Evolutionary conservation across 169 alveolate species (phyloP).

Genomic region (Plasmodium yoelii): DNA sequence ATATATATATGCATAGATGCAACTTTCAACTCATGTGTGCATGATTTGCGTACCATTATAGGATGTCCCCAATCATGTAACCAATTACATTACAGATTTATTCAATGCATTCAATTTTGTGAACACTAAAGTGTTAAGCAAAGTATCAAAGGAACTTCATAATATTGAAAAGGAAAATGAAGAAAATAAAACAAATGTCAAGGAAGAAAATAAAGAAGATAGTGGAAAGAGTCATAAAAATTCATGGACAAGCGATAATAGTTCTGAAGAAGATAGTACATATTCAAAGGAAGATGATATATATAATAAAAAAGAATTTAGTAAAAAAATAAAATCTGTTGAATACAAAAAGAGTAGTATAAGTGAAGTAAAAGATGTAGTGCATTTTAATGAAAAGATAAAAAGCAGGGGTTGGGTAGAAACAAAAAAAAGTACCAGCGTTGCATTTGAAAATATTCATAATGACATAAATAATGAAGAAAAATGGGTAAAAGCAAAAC

Average conservation of each 20-base stretch:
- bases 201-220: neutral
- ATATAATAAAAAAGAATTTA: too few species aligned
- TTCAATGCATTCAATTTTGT: conserved; percentile 55
- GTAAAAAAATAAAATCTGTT: neutral
- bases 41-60: neutral
- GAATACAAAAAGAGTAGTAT: neutral
- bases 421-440: conserved; percentile 8
- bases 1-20: neutral
- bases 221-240: neutral
- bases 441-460: too few species aligned
- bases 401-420: neutral
- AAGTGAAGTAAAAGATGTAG: neutral
- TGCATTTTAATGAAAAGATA: neutral
- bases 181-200: neutral
- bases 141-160: neutral
- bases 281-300: too few species aligned
- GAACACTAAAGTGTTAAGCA: neutral
- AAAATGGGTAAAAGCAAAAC: neutral
- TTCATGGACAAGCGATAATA: neutral
- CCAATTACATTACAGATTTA: conserved; percentile 25
- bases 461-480: neutral
- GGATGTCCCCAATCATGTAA: conserved; percentile 5
- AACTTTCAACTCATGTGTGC: neutral
- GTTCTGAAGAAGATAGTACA: too few species aligned
- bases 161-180: neutral